A percentile compares a stretch with the other conserved stretches of the same genome.
phyloP scores from a whole-genome alignment of 306 rosid genomes.

The Quercus glauca region DNA sequence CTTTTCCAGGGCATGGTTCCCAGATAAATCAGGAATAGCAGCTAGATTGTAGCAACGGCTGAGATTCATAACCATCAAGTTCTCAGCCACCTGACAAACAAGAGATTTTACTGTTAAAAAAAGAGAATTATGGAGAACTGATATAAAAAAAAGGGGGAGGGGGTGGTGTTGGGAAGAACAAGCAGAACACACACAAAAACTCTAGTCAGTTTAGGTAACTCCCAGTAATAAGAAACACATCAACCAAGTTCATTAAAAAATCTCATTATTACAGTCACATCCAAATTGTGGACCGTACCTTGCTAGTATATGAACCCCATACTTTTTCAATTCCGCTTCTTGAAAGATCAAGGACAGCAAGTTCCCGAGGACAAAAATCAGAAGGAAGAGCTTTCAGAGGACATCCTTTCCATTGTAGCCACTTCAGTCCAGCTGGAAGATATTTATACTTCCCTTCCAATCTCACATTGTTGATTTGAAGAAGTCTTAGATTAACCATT shows the following conservation, averaged over 20 bases:
- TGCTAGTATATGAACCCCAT: conserved; percentile 20
- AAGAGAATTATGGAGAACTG: not conserved
- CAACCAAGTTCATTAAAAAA: not conserved
- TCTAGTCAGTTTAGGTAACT: not conserved
- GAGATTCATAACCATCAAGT: conserved; percentile 50
- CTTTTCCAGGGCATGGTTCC: conserved; percentile 41
- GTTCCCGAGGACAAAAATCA: conserved; percentile 38
- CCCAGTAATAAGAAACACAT: not conserved
- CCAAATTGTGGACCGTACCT: conserved; percentile 21
- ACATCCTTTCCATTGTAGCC: conserved; percentile 72
- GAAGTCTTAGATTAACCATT: conserved; percentile 48
- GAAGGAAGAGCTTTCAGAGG: conserved; percentile 41
- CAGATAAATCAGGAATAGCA: conserved; percentile 54
- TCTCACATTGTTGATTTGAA: conserved; percentile 50
- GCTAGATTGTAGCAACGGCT: conserved; percentile 27
- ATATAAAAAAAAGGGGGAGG: not conserved
- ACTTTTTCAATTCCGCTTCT: conserved; percentile 35
- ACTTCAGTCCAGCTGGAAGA: conserved; percentile 54
- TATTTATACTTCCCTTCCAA: conserved; percentile 38
- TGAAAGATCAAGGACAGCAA: conserved; percentile 63
- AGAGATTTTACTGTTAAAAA: not conserved
- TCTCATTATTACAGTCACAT: not conserved
- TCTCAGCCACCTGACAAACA: conserved; percentile 46
- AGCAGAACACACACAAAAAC: not conserved
- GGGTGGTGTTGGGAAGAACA: no score